A percentile compares a stretch with the other conserved stretches of the same genome.
Evolutionary conservation across 805 yeast genomes (phyloP).

Genomic region (Zygosaccharomyces bailii): DNA sequence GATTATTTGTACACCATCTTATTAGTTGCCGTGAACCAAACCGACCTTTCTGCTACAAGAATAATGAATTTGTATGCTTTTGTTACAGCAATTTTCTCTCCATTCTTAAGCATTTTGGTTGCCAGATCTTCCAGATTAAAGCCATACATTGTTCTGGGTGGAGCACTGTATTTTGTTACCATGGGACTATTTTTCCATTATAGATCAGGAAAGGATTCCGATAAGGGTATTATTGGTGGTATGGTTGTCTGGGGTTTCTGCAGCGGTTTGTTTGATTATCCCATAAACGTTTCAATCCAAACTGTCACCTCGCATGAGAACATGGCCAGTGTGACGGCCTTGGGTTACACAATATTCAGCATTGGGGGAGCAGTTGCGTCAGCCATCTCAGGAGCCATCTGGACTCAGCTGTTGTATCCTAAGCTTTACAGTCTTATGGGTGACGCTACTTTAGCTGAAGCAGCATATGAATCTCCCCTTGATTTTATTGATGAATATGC

Average conservation of each 20-base stretch:
- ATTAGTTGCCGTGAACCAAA: slow-evolving; percentile 58
- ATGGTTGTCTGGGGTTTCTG: slow-evolving; percentile 65
- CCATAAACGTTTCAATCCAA: slow-evolving; percentile 61
- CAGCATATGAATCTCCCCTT: slow-evolving; percentile 50
- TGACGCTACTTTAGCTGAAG: slow-evolving; percentile 32
- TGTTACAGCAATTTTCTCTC: slow-evolving; percentile 59
- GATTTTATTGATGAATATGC: slow-evolving; percentile 44
- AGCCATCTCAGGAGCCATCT: slow-evolving; percentile 64
- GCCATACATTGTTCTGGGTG: slow-evolving; percentile 57
- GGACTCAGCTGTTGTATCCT: slow-evolving; percentile 52
- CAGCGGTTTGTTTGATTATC: slow-evolving; percentile 68
- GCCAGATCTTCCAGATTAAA: slow-evolving; percentile 50
- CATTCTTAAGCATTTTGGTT: slow-evolving; percentile 53
- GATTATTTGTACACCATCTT: slow-evolving; percentile 67
- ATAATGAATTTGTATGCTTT: slow-evolving; percentile 60
- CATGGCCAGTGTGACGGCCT: slow-evolving; percentile 62
- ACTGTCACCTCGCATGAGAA: slow-evolving; percentile 60
- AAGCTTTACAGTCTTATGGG: slow-evolving; percentile 42
- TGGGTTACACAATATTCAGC: slow-evolving; percentile 54
- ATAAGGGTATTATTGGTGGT: slow-evolving; percentile 61
- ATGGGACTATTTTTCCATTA: slow-evolving; percentile 56
- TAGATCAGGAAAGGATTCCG: slow-evolving; percentile 48
- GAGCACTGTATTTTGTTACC: slow-evolving; percentile 37
- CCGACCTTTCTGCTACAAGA: slow-evolving; percentile 59
- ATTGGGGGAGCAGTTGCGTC: slow-evolving; percentile 64